These are phyloP conservation scores for Diaporthe sp. DNA, from an alignment of 2,329 filamentous ascomycete species.

Conservation along the genomic window DNA sequence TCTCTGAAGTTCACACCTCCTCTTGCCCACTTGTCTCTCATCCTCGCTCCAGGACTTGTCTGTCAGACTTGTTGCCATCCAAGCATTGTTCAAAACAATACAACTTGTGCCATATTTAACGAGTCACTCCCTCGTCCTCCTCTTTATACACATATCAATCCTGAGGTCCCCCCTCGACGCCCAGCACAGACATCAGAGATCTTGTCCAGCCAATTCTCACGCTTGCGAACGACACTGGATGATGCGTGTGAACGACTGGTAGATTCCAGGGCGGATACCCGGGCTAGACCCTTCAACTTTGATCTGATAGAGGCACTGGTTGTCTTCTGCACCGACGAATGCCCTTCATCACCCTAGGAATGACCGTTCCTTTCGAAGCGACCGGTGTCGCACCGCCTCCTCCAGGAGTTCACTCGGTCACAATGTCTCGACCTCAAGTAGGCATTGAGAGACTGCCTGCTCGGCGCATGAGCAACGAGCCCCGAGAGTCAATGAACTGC, in stretches of 20 bases:
- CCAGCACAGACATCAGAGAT: not conserved
- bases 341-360: constrained; percentile 40
- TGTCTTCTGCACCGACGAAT: constrained; percentile 26
- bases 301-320: constrained; percentile 8
- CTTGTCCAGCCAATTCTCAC: not conserved
- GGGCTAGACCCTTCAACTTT: not conserved
- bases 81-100: too few species aligned
- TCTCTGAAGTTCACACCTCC: too few species aligned
- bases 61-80: too few species aligned
- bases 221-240: constrained; percentile 7
- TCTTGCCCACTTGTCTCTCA: too few species aligned
- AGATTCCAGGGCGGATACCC: constrained; percentile 7
- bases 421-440: constrained; percentile 80
- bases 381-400: constrained; percentile 54
- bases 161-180: not conserved
- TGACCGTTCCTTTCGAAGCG: constrained; percentile 54
- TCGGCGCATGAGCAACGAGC: constrained; percentile 77
- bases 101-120: too few species aligned
- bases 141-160: not conserved
- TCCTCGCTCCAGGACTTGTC: too few species aligned
- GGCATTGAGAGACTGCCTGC: constrained; percentile 83
- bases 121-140: too few species aligned
- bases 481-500: constrained; percentile 93
- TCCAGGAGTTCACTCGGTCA: constrained; percentile 57
- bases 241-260: constrained; percentile 25